Evolutionary conservation across 176 grass and related monocot species (phyloP).

Genomic region (Bothriochloa decipiens): DNA sequence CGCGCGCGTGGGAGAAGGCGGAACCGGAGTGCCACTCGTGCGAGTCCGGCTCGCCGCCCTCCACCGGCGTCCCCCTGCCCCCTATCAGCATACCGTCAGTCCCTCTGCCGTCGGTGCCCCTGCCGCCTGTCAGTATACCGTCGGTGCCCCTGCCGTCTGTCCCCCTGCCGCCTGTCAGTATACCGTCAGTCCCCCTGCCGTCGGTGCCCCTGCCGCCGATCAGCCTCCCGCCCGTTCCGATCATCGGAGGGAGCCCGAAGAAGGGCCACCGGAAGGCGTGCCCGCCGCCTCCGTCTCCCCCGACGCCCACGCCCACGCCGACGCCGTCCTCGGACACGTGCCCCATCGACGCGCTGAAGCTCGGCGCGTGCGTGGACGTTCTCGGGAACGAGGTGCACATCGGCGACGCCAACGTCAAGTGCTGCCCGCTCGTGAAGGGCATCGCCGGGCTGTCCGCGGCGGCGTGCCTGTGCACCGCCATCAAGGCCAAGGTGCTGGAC

Average conservation of each 20-base stretch:
- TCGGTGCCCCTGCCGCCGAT: background rate
- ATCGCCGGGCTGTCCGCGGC: slow-evolving; percentile 49
- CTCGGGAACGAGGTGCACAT: slow-evolving; percentile 60
- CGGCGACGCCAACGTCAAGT: slow-evolving; percentile 58
- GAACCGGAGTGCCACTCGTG: slow-evolving; percentile 31
- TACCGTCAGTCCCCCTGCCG: background rate
- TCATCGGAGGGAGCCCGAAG: slow-evolving; percentile 30
- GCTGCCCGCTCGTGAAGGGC: slow-evolving; percentile 59
- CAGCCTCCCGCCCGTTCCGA: background rate
- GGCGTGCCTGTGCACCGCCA: slow-evolving; percentile 71
- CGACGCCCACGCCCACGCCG: slow-evolving; percentile 34
- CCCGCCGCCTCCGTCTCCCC: slow-evolving; percentile 41
- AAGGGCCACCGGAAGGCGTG: slow-evolving; percentile 44
- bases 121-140: background rate
- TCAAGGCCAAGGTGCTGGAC: slow-evolving; percentile 70
- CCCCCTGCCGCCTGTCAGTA: background rate
- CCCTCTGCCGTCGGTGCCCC: background rate
- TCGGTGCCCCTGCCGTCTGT: background rate
- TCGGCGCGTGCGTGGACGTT: slow-evolving; percentile 57
- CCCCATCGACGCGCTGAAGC: slow-evolving; percentile 67
- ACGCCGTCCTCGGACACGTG: slow-evolving; percentile 45
- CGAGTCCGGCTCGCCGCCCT: slow-evolving; percentile 9
- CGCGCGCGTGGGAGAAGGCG: slow-evolving; percentile 29
- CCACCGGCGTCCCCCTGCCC: background rate
- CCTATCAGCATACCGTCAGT: background rate